Evolutionary conservation across 2,329 filamentous ascomycete species (phyloP).

Genomic region (Exophiala oligosperma): DNA sequence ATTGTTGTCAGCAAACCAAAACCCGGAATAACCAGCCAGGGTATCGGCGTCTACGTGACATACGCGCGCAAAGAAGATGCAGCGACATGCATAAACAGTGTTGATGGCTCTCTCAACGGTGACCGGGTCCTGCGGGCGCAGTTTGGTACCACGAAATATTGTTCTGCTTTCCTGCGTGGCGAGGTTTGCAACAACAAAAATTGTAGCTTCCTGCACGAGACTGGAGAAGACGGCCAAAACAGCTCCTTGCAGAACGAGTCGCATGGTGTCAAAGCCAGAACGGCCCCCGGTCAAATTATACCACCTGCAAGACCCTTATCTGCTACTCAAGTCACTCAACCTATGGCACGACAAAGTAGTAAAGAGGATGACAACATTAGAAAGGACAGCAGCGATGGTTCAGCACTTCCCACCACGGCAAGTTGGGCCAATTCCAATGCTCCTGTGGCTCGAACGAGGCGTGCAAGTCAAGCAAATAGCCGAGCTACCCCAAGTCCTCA

Average conservation of each 20-base stretch:
- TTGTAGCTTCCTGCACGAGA: slow-evolving; percentile 97
- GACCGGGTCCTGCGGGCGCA: slow-evolving; percentile 76
- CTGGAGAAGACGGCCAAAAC: slow-evolving; percentile 75
- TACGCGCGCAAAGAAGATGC: slow-evolving; percentile 92
- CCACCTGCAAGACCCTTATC: slow-evolving; percentile 35
- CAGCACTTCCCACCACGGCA: slow-evolving; percentile 88
- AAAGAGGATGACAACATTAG: slow-evolving; percentile 64
- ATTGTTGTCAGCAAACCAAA: slow-evolving; percentile 98
- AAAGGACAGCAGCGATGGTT: slow-evolving; percentile 70
- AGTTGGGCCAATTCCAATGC: slow-evolving; percentile 81
- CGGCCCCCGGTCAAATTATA: slow-evolving; percentile 39
- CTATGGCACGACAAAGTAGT: slow-evolving; percentile 73
- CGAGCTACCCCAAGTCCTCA: slow-evolving; percentile 80
- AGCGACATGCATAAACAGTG: slow-evolving; percentile 82
- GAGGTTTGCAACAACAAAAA: slow-evolving; percentile 93
- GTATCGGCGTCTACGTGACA: slow-evolving; percentile 97
- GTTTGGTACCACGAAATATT: slow-evolving; percentile 96
- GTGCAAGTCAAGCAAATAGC: slow-evolving; percentile 75
- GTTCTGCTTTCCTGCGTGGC: slow-evolving; percentile 91
- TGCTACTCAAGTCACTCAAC: slow-evolving; percentile 50
- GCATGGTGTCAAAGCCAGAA: slow-evolving; percentile 35
- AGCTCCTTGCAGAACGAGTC: slow-evolving; percentile 31
- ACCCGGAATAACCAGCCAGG: slow-evolving; percentile 71
- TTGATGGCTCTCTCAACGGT: slow-evolving; percentile 89
- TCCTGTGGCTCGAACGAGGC: slow-evolving; percentile 63